Conservation (phyloP, 1,284 basidiomycete genomes). For the Cutaneotrichosporon sp. region DNA sequence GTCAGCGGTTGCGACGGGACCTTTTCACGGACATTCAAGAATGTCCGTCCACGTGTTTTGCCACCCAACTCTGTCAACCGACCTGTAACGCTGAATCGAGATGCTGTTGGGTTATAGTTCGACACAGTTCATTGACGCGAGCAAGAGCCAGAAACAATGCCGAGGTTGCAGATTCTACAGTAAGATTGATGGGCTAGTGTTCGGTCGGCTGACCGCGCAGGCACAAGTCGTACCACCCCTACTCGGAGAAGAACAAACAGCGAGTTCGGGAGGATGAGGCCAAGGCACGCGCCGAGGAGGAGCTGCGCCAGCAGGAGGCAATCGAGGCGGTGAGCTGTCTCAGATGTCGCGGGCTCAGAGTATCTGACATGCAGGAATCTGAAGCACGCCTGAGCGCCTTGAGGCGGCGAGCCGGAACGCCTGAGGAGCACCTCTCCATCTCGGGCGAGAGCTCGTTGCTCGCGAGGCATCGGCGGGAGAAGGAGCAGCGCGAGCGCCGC, state of each 20-base stretch:
- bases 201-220: conserved; percentile 25
- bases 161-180: conserved; percentile 51
- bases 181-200: conserved; percentile 20
- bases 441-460: conserved; percentile 28
- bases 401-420: conserved; percentile 41
- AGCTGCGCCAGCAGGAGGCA: conserved; percentile 38
- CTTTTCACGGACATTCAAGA: background rate
- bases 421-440: conserved; percentile 30
- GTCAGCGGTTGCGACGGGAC: conserved; percentile 9
- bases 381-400: conserved; percentile 42
- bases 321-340: conserved; percentile 42
- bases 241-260: conserved; percentile 55
- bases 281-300: conserved; percentile 43
- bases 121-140: background rate
- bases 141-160: conserved; percentile 31
- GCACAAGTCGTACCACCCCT: conserved; percentile 56
- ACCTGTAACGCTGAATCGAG: background rate
- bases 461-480: conserved; percentile 36
- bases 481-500: conserved; percentile 32
- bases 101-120: background rate
- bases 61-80: conserved; percentile 5
- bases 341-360: background rate
- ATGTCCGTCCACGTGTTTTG: background rate
- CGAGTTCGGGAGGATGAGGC: conserved; percentile 54
- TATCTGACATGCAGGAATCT: conserved; percentile 32